Percentiles rank a stretch among this genome's conserved stretches.
Conservation (phyloP, 768 basidiomycete species). For the Zangia roseola region DNA sequence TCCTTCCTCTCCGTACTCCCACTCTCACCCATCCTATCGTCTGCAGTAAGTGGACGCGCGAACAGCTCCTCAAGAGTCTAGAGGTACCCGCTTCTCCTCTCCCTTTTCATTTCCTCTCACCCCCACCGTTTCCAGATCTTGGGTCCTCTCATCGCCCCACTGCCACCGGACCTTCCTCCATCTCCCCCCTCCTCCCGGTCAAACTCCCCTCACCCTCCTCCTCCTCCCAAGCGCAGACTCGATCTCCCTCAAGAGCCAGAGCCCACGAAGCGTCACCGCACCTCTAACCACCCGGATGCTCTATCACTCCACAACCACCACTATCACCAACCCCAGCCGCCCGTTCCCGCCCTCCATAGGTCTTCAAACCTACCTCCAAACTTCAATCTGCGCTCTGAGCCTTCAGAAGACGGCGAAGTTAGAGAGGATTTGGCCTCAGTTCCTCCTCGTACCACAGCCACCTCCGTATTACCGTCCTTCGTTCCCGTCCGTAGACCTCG, state of each 20-base stretch:
- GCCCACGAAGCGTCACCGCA: constrained; percentile 34
- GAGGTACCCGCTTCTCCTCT: constrained; percentile 32
- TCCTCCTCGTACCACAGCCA: constrained; percentile 24
- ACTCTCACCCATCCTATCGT: constrained; percentile 27
- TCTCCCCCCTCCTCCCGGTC: constrained; percentile 45
- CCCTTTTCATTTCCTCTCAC: constrained; percentile 17
- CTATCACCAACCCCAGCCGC: constrained; percentile 28
- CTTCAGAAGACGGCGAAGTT: constrained; percentile 47
- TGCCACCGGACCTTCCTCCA: constrained; percentile 45
- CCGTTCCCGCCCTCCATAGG: constrained; percentile 17
- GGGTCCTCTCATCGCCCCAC: constrained; percentile 37
- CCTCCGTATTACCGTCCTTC: constrained; percentile 32
- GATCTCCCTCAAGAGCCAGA: constrained; percentile 26
- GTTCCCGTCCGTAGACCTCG: constrained; percentile 69
- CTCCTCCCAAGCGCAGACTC: constrained; percentile 39
- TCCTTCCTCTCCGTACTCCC: constrained; percentile 7
- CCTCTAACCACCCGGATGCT: constrained; percentile 21
- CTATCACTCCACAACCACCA: constrained; percentile 29
- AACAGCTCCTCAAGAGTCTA: constrained; percentile 40
- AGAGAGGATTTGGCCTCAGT: constrained; percentile 36
- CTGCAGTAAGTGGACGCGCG: constrained; percentile 33
- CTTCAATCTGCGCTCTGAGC: constrained; percentile 37
- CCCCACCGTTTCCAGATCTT: constrained; percentile 34
- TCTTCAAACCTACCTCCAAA: constrained; percentile 21
- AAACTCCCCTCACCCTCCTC: constrained; percentile 40